These are phyloP conservation scores for Thuja plicata DNA, from an alignment of 83 land plant species.

Conservation along the genomic window DNA sequence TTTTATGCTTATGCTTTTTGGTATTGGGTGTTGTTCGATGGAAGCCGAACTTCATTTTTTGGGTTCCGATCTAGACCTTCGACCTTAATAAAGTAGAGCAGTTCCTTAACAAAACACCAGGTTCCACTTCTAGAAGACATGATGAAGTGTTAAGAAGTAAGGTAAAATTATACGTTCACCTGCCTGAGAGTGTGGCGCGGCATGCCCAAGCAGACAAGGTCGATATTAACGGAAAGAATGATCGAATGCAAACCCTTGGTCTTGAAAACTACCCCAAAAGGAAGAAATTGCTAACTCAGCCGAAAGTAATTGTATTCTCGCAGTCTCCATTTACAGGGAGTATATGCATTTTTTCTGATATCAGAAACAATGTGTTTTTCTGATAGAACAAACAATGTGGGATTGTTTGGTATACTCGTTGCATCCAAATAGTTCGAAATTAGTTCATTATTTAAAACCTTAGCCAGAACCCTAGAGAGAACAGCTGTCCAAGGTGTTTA, in stretches of 20 bases:
- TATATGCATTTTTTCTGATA: no score
- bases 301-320: no score
- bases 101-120: no score
- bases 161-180: neutral
- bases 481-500: neutral
- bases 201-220: neutral
- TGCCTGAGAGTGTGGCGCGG: neutral
- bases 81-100: no score
- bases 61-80: no score
- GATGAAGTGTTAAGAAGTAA: neutral
- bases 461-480: neutral
- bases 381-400: neutral
- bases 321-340: no score
- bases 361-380: neutral
- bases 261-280: neutral
- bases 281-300: neutral
- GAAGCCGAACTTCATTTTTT: no score
- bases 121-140: neutral
- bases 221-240: neutral
- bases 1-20: no score
- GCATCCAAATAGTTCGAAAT: neutral
- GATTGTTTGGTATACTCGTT: no score
- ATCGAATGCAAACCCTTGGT: neutral
- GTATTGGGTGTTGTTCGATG: no score
- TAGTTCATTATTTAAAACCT: neutral